Percentiles rank a stretch among this genome's conserved stretches.
phyloP scores from a whole-genome alignment of 2,329 filamentous ascomycete genomes.

The Blastomyces percursus region DNA sequence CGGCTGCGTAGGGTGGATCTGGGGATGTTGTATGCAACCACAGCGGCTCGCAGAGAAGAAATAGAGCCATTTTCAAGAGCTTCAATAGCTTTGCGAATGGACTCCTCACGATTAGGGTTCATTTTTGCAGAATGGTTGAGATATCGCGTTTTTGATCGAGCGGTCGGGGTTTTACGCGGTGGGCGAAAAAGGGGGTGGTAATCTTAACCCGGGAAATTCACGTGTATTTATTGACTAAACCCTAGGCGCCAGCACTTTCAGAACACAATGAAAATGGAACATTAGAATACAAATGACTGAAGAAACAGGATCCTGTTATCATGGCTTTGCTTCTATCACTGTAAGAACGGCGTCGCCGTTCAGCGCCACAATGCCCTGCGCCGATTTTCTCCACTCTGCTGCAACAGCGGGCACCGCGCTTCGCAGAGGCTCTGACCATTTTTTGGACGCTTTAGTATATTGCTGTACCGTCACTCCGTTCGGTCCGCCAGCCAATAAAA shows the following conservation, averaged over 20 bases:
- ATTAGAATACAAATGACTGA: conserved; percentile 15
- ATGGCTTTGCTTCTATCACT: conserved; percentile 51
- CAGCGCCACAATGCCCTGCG: conserved; percentile 62
- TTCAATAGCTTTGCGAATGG: no score
- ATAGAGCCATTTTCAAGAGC: no score
- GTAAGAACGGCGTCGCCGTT: conserved; percentile 65
- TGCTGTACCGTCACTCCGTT: conserved; percentile 78
- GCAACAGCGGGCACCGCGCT: conserved; percentile 62
- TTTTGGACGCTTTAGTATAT: conserved; percentile 76
- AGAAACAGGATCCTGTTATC: conserved; percentile 20
- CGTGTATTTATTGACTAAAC: not conserved
- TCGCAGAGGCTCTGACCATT: conserved; percentile 76
- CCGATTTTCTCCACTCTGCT: conserved; percentile 66
- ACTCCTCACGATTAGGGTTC: no score
- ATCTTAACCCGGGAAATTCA: not conserved
- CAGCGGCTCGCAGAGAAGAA: no score
- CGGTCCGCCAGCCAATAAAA: conserved; percentile 68
- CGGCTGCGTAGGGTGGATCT: no score
- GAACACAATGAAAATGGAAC: conserved; percentile 13
- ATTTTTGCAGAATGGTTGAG: no score
- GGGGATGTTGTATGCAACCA: no score
- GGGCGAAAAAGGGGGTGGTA: no score
- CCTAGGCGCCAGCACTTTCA: conserved; percentile 6
- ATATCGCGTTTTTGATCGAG: no score
- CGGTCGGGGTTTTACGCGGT: no score